These are phyloP conservation scores for Trichoderma gracile DNA, from an alignment of 2,329 filamentous ascomycete genomes.

Conservation along the genomic window DNA sequence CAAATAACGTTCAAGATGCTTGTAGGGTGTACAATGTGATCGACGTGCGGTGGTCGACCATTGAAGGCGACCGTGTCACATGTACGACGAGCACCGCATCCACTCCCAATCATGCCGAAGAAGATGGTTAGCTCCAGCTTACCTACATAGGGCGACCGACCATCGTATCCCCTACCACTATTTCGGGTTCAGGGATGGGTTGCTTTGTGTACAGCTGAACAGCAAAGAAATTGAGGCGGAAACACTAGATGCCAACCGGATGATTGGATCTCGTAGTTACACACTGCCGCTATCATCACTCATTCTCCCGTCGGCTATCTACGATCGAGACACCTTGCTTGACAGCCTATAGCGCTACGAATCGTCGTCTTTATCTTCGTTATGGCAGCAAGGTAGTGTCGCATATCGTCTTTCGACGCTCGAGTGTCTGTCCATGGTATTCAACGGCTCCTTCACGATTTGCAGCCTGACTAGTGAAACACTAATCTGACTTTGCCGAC, in stretches of 20 bases:
- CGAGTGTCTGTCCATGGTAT: background rate
- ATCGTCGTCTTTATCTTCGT: background rate
- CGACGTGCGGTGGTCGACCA: background rate
- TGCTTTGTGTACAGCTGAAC: slow-evolving; percentile 15
- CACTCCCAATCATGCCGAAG: background rate
- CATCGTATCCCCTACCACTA: background rate
- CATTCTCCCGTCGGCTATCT: slow-evolving; percentile 21
- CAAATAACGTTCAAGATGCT: no score
- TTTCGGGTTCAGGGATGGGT: background rate
- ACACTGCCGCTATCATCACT: background rate
- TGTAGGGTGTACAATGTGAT: background rate
- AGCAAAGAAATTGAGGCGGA: background rate
- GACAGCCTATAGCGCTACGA: background rate
- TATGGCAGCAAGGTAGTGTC: background rate
- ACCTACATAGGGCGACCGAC: background rate
- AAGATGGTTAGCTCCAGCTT: background rate
- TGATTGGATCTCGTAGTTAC: slow-evolving; percentile 1
- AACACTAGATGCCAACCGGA: slow-evolving; percentile 1
- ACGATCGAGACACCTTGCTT: background rate
- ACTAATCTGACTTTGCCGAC: background rate
- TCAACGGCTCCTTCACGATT: background rate
- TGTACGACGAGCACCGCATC: background rate
- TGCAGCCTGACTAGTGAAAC: background rate
- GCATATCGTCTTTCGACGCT: background rate
- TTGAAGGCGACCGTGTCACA: background rate